These are phyloP conservation scores for Parachlorella kessleri DNA, from an alignment of 139 green algal genomes.

Conservation along the genomic window DNA sequence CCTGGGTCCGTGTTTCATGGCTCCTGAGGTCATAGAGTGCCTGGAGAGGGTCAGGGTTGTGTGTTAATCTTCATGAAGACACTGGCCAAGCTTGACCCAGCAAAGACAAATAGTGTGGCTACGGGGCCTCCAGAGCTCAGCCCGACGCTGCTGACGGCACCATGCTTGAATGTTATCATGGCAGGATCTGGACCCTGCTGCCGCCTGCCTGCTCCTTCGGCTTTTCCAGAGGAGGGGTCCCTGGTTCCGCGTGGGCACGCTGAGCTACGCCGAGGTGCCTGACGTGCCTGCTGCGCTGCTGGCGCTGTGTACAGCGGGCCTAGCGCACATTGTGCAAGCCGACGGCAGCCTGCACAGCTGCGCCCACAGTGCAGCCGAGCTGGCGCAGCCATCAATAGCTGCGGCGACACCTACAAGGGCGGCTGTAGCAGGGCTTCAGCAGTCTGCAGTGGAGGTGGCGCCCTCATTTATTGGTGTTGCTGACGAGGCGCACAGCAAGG, in stretches of 20 bases:
- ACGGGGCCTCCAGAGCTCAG: not conserved
- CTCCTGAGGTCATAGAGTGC: no score
- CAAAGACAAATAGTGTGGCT: not conserved
- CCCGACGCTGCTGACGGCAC: not conserved
- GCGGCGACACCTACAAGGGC: not conserved
- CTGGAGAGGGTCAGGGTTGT: no score
- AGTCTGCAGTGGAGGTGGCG: no score
- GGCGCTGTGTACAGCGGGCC: constrained; percentile 5
- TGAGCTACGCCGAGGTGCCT: constrained; percentile 63
- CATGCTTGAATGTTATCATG: not conserved
- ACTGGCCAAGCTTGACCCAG: no score
- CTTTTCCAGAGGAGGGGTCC: constrained; percentile 60
- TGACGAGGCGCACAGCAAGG: no score
- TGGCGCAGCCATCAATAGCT: no score
- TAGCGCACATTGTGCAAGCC: constrained; percentile 14
- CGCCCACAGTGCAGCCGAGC: no score
- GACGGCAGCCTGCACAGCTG: no score
- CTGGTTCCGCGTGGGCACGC: constrained; percentile 46
- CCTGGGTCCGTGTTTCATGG: no score
- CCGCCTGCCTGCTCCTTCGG: constrained; percentile 59
- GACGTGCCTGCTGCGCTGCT: constrained; percentile 21
- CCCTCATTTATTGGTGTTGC: no score
- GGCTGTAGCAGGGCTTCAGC: no score
- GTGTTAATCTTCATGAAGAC: no score
- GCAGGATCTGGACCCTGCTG: constrained; percentile 33